Conservation (phyloP, 306 rosid species). For the Cucurbita moschata region DNA sequence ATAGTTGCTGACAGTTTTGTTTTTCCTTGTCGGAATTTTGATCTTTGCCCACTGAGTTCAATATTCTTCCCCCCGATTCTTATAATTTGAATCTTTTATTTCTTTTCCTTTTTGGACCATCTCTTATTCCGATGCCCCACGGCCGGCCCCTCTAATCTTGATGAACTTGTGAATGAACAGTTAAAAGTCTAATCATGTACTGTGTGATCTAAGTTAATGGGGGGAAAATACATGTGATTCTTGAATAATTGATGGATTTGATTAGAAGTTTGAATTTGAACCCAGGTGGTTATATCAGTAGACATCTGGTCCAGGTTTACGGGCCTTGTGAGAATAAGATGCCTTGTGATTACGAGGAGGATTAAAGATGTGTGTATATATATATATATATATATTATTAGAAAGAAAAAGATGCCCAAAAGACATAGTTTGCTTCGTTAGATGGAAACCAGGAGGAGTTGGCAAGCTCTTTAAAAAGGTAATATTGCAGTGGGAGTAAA, state of each 20-base stretch:
- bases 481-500: constrained; percentile 10
- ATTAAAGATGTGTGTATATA: not conserved
- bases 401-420: constrained; percentile 18
- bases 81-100: not conserved
- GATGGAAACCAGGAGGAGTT: constrained; percentile 58
- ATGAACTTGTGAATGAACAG: not conserved
- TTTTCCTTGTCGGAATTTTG: not conserved
- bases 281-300: not conserved
- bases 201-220: not conserved
- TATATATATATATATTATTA: no score
- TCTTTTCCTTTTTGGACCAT: not conserved
- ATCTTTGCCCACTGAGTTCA: not conserved
- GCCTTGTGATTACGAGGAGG: constrained; percentile 18
- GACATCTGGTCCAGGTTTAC: not conserved
- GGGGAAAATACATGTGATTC: not conserved
- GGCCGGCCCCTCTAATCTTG: not conserved
- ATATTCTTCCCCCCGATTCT: not conserved
- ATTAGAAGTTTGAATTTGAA: not conserved
- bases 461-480: constrained; percentile 32
- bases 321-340: not conserved
- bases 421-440: constrained; percentile 44
- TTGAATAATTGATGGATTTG: not conserved
- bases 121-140: constrained; percentile 1
- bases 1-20: constrained; percentile 17
- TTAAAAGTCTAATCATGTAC: not conserved